Evolutionary conservation across 2,329 filamentous ascomycete genomes (phyloP).

Genomic region (Rutstroemia sydowiana): DNA sequence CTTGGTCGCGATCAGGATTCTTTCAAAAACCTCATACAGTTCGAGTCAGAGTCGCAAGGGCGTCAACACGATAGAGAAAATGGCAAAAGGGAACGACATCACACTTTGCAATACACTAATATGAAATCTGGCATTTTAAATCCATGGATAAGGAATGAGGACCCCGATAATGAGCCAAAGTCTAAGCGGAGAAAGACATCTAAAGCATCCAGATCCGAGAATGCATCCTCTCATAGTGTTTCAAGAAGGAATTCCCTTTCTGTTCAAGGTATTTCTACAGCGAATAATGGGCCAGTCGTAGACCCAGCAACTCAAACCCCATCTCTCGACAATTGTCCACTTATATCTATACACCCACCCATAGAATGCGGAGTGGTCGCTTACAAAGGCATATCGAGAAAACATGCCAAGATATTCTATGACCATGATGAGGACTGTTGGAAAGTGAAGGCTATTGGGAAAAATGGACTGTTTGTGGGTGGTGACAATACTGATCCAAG

Average conservation of each 20-base stretch:
- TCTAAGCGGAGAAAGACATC: conserved; percentile 33
- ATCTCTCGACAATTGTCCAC: conserved; percentile 53
- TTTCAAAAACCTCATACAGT: neutral
- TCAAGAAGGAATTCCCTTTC: conserved; percentile 26
- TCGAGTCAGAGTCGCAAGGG: conserved; percentile 39
- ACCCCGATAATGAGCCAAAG: neutral
- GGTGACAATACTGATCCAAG: too few relatives aligned
- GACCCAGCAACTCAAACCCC: conserved; percentile 34
- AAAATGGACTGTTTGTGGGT: conserved; percentile 63
- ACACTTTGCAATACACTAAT: conserved; percentile 54
- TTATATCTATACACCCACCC: conserved; percentile 67
- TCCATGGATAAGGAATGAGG: neutral
- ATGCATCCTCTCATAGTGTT: conserved; percentile 33
- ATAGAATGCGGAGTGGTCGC: conserved; percentile 51
- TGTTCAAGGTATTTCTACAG: conserved; percentile 12
- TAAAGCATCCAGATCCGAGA: conserved; percentile 38
- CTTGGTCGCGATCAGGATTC: conserved; percentile 56
- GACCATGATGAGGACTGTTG: conserved; percentile 56
- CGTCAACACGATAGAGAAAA: conserved; percentile 22
- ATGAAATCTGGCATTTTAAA: conserved; percentile 60
- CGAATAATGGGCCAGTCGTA: conserved; percentile 14
- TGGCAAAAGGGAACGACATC: conserved; percentile 34
- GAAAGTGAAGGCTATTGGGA: conserved; percentile 49
- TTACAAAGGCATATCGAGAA: conserved; percentile 66
- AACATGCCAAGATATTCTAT: conserved; percentile 67